Percentiles rank a stretch among this genome's conserved stretches.
Evolutionary conservation across 2,329 filamentous ascomycete genomes (phyloP).

Genomic region (Aureobasidium melanogenum): DNA sequence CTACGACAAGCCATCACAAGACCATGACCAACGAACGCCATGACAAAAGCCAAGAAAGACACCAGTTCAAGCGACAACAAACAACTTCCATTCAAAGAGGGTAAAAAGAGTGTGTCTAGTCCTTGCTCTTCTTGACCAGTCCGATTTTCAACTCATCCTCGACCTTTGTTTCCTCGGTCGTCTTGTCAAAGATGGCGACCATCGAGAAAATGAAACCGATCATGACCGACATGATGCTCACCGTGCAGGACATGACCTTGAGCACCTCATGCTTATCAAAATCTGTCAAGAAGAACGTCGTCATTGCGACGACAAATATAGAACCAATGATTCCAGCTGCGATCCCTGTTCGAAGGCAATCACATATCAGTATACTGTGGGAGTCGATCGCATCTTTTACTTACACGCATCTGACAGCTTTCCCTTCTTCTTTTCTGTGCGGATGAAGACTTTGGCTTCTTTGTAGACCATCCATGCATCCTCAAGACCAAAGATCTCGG

Average conservation of each 20-base stretch:
- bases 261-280: background rate
- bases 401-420: background rate
- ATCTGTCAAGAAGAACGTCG: background rate
- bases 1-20: background rate
- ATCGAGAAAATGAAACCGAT: background rate
- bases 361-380: background rate
- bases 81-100: background rate
- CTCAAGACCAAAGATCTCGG: slow-evolving; percentile 15
- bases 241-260: background rate
- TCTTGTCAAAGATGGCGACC: background rate
- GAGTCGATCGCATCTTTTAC: background rate
- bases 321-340: background rate
- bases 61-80: background rate
- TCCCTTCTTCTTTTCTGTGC: background rate
- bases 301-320: background rate
- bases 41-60: background rate
- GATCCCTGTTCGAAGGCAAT: background rate
- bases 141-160: background rate
- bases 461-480: slow-evolving; percentile 17
- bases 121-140: background rate
- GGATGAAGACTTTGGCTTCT: slow-evolving; percentile 8
- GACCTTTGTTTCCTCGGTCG: background rate
- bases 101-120: background rate
- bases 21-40: background rate
- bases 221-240: too few relatives aligned